phyloP scores from a whole-genome alignment of 106 monocot genomes.

The Dendrobium officinale region DNA sequence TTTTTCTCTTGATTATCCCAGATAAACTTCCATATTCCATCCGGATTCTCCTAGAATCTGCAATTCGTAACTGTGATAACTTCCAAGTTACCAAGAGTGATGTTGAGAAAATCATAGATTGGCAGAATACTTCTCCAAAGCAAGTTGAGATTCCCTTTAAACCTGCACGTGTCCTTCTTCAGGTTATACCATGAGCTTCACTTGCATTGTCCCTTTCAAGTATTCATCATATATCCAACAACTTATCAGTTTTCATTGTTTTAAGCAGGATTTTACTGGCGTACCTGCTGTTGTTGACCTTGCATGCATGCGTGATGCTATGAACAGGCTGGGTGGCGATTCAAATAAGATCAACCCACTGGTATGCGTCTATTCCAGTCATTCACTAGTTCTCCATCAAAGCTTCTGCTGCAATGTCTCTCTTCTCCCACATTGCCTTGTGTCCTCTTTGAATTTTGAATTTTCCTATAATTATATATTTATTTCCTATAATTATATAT shows the following conservation, averaged over 20 bases:
- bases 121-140: slow-evolving; percentile 85
- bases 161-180: slow-evolving; percentile 94
- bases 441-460: background rate
- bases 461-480: too few species aligned
- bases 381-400: background rate
- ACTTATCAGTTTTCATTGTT: slow-evolving; percentile 1
- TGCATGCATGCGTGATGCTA: slow-evolving; percentile 88
- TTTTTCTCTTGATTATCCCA: slow-evolving; percentile 8
- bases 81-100: slow-evolving; percentile 80
- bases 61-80: slow-evolving; percentile 88
- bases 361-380: slow-evolving; percentile 25
- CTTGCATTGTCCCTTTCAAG: background rate
- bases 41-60: slow-evolving; percentile 78
- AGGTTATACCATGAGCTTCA: slow-evolving; percentile 35
- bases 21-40: slow-evolving; percentile 90
- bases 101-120: slow-evolving; percentile 95
- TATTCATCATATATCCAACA: background rate
- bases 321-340: slow-evolving; percentile 75
- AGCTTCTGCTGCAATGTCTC: background rate
- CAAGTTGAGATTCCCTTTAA: slow-evolving; percentile 90
- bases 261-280: slow-evolving; percentile 75
- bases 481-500: background rate
- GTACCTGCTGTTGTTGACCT: slow-evolving; percentile 91
- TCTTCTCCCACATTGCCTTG: background rate
- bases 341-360: slow-evolving; percentile 77